Evolutionary conservation across 1,284 basidiomycete species (phyloP).

Genomic region (Trichosporon asahii): DNA sequence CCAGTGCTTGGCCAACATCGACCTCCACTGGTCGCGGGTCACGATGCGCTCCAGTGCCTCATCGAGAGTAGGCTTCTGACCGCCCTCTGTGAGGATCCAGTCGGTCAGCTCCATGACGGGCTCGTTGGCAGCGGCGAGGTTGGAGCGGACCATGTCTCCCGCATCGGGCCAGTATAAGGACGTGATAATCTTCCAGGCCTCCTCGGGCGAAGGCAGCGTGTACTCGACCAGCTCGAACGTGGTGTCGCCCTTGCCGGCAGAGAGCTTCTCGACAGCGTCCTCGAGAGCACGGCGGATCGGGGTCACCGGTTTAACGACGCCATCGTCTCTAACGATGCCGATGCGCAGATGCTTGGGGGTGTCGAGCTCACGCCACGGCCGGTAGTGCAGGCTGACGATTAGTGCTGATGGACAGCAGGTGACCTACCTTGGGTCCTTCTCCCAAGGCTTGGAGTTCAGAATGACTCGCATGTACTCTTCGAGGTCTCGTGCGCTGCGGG

Average conservation of each 20-base stretch:
- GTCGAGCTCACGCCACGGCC: background rate
- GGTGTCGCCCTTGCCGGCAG: constrained; percentile 13
- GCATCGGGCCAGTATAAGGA: constrained; percentile 46
- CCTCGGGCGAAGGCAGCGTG: constrained; percentile 20
- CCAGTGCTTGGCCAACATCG: constrained; percentile 33
- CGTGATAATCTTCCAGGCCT: constrained; percentile 38
- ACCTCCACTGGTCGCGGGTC: constrained; percentile 37
- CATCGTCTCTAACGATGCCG: constrained; percentile 52
- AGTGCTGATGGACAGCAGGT: constrained; percentile 29
- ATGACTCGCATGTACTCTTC: constrained; percentile 43
- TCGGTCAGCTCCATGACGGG: constrained; percentile 40
- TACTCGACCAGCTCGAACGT: constrained; percentile 37
- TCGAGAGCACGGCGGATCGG: constrained; percentile 49
- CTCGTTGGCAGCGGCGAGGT: constrained; percentile 33
- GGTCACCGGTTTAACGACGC: constrained; percentile 45
- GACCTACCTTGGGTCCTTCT: constrained; percentile 34
- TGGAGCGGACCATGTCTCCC: constrained; percentile 29
- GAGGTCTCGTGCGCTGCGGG: constrained; percentile 41
- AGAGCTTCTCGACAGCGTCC: constrained; percentile 32
- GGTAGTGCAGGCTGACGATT: background rate
- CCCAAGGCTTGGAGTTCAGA: constrained; percentile 40
- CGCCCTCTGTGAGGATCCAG: constrained; percentile 32
- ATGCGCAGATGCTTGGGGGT: constrained; percentile 29
- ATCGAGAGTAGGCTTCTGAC: background rate
- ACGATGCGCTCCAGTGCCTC: constrained; percentile 30